Percentiles rank a stretch among this genome's conserved stretches.
These are phyloP conservation scores for Aureobasidium leucospermi DNA, from an alignment of 2,329 filamentous ascomycete genomes.

Conservation along the genomic window DNA sequence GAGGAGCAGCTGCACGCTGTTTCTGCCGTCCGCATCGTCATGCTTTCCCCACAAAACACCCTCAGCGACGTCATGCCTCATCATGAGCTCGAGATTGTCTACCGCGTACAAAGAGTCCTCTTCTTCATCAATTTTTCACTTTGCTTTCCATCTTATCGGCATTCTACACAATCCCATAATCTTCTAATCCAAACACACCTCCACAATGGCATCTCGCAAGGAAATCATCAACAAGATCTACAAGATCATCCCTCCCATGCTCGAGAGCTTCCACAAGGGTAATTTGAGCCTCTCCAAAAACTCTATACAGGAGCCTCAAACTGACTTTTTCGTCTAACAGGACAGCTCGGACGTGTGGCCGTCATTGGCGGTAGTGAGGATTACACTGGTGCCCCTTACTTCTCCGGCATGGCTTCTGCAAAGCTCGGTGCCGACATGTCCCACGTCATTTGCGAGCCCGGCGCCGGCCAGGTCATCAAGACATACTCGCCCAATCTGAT, in stretches of 20 bases:
- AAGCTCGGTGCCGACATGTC: constrained; percentile 86
- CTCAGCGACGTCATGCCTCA: constrained; percentile 1
- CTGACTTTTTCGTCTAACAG: constrained; percentile 38
- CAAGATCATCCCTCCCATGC: constrained; percentile 89
- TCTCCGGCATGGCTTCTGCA: constrained; percentile 94
- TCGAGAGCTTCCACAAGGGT: constrained; percentile 96
- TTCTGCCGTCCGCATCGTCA: constrained; percentile 3
- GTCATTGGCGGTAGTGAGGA: constrained; percentile 94
- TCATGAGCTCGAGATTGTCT: constrained; percentile 5
- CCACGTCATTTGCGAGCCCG: constrained; percentile 92
- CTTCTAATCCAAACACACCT: background rate
- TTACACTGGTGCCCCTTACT: constrained; percentile 96
- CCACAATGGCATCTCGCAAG: constrained; percentile 53
- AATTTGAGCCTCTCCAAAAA: constrained; percentile 7
- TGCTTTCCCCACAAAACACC: constrained; percentile 5
- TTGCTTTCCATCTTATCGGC: background rate
- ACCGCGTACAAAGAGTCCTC: background rate
- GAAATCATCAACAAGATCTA: constrained; percentile 72
- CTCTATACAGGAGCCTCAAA: background rate
- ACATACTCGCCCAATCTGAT: constrained; percentile 96
- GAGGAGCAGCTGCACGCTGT: background rate
- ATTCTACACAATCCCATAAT: background rate
- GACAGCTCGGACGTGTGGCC: constrained; percentile 82
- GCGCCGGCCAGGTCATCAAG: constrained; percentile 80
- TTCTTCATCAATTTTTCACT: background rate